A percentile compares a stretch with the other conserved stretches of the same genome.
Evolutionary conservation across 148 eudicot species (phyloP).

Genomic region (Silene uniflora): DNA sequence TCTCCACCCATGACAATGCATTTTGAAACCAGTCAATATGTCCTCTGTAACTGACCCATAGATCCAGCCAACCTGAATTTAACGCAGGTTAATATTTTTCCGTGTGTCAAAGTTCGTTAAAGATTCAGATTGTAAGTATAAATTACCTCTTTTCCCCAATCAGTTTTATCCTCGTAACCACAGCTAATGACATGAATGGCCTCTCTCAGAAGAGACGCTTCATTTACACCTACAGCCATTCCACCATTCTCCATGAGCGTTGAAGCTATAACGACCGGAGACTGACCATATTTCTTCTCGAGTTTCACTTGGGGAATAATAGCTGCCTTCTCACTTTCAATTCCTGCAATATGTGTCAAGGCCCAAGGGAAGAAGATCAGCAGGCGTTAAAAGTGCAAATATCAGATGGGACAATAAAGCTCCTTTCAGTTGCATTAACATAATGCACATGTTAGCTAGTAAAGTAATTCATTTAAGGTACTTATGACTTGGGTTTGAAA

Average conservation of each 20-base stretch:
- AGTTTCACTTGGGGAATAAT: constrained; percentile 82
- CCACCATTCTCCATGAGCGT: constrained; percentile 83
- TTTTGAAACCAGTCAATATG: constrained; percentile 93
- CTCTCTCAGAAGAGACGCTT: constrained; percentile 84
- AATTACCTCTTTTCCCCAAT: constrained; percentile 97
- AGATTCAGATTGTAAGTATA: neutral
- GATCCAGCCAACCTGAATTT: constrained; percentile 86
- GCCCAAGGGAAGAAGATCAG: neutral
- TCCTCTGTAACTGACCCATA: constrained; percentile 98
- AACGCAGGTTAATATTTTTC: neutral
- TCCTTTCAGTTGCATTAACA: too few relatives aligned
- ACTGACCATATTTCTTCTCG: constrained; percentile 94
- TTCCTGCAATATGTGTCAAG: constrained; percentile 41
- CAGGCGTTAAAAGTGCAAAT: neutral
- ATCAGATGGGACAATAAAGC: neutral
- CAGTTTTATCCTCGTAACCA: constrained; percentile 92
- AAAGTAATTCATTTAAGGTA: too few relatives aligned
- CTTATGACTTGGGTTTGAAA: too few relatives aligned
- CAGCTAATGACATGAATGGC: constrained; percentile 98
- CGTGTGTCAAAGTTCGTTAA: neutral
- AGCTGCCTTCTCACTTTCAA: constrained; percentile 64
- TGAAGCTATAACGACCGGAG: constrained; percentile 89
- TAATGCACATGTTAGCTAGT: too few relatives aligned
- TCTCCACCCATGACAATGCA: constrained; percentile 99
- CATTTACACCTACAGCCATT: constrained; percentile 51